Evolutionary conservation across 495 filamentous ascomycete genomes (phyloP), one percentile per base, ranked within the genome.

Genomic region (Xanthoparmelia taractica): DNA sequence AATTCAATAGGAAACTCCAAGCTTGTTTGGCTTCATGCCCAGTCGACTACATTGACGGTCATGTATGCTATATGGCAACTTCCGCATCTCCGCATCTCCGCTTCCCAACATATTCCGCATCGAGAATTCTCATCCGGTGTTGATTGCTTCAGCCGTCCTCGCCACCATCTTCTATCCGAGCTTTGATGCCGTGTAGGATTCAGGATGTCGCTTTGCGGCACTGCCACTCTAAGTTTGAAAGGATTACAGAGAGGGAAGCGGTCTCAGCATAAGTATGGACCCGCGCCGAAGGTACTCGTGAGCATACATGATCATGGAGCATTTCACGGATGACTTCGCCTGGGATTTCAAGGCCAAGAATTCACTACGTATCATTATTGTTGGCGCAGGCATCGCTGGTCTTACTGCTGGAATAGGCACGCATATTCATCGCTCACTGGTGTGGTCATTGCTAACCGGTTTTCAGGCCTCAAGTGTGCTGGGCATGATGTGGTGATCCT

Each of bases 401-500:
- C 34, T 59, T 8, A 23, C 31, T 36, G 36, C 41, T 18, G 62
- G 33, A 17, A 58, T 40, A 29, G 56, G 56, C 40, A 45, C 36
- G 43, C 12, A 23, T 18, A 18, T 15, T 10, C n/a, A 31, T 23
- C 37, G 7, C 40, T 58, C 45, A 27, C 38, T 13, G 20, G 20
- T 0, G 15, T 13, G 4, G 47, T 0, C 18, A 10, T 50, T 13
- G 20, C 40, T 48, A 40, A 63, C n/a, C 2, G 15, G 15, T 4
- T 31, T 25, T n/a, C 57, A 50, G 41, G 13, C 13, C 36, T 50
- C 17, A 20, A 58, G 4, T 40, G n/a, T 25, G n/a, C 37, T 38
- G 77, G 77, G 18, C 76, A 79, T 60, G 63, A 70, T 64, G 74
- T 78, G 47, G 66, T 67, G 1, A 63, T 77, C 43, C 69, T 79